Percentiles rank a stretch among this genome's conserved stretches.
phyloP scores from a whole-genome alignment of 1,284 basidiomycete species.

The Moesziomyces globuligerus region DNA sequence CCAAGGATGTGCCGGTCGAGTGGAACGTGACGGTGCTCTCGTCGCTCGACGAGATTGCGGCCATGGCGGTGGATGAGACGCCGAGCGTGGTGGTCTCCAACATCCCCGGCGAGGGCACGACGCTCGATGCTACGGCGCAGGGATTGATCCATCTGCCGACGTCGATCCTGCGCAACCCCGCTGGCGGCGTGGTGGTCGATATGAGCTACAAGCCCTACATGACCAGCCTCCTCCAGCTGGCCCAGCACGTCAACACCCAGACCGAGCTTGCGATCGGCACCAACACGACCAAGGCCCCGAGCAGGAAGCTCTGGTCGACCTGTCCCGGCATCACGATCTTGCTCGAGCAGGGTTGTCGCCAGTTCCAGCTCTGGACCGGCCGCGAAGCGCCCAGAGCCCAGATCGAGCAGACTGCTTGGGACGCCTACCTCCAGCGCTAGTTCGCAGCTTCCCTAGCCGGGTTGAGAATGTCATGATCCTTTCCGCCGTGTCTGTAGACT shows the following conservation, averaged over 20 bases:
- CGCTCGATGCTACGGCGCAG: constrained; percentile 24
- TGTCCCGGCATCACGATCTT: constrained; percentile 62
- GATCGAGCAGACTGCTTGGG: constrained; percentile 54
- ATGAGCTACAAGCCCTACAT: constrained; percentile 65
- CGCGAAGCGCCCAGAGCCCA: constrained; percentile 49
- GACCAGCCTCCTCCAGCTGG: constrained; percentile 59
- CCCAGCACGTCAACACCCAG: constrained; percentile 22
- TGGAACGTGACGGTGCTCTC: constrained; percentile 59
- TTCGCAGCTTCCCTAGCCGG: too few species aligned
- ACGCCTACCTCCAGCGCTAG: constrained; percentile 40
- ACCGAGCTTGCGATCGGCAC: constrained; percentile 10
- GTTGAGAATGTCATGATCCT: too few species aligned
- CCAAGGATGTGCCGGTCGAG: constrained; percentile 47
- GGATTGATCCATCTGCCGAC: constrained; percentile 49
- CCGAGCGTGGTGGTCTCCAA: constrained; percentile 60
- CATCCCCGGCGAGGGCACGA: constrained; percentile 59
- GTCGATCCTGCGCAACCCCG: constrained; percentile 38
- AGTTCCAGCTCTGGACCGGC: constrained; percentile 64
- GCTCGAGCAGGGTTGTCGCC: constrained; percentile 63
- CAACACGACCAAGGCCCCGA: constrained; percentile 16
- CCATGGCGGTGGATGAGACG: constrained; percentile 9
- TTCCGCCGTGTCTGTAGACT: not conserved
- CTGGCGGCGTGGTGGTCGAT: constrained; percentile 65
- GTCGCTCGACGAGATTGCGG: constrained; percentile 31
- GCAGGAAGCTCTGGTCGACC: constrained; percentile 48